Conservation (phyloP, 2,329 filamentous ascomycete genomes). For the Alternaria ethzedia region DNA sequence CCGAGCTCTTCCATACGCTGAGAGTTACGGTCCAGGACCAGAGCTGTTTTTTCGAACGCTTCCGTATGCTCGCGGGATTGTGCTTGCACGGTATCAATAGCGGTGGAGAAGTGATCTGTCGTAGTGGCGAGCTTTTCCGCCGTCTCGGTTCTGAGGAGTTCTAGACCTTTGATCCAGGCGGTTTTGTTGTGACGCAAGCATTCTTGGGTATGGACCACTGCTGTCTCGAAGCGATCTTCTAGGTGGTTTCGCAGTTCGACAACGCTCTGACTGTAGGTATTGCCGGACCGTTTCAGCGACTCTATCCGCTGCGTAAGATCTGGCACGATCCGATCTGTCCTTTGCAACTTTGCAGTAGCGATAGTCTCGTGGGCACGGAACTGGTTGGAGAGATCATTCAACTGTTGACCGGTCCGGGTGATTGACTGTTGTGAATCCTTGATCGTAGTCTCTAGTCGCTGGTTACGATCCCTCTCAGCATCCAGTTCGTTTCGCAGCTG, state of each 20-base stretch:
- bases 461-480: neutral
- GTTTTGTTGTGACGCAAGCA: neutral
- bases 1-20: neutral
- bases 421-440: neutral
- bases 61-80: neutral
- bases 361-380: neutral
- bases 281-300: neutral
- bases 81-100: neutral
- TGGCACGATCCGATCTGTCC: neutral
- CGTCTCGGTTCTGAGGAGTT: neutral
- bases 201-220: neutral
- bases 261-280: neutral
- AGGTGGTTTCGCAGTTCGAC: neutral
- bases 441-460: neutral
- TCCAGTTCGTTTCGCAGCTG: neutral
- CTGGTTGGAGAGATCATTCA: neutral
- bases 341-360: neutral
- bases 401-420: neutral
- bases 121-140: neutral
- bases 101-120: neutral
- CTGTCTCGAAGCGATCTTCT: neutral
- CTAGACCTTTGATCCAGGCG: neutral
- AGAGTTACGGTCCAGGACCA: neutral
- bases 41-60: neutral
- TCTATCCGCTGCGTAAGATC: rapidly evolving